Percentiles rank a stretch among this genome's conserved stretches.
These are phyloP conservation scores for Cetradonia linearis DNA, from an alignment of 495 filamentous ascomycete genomes.

Conservation along the genomic window DNA sequence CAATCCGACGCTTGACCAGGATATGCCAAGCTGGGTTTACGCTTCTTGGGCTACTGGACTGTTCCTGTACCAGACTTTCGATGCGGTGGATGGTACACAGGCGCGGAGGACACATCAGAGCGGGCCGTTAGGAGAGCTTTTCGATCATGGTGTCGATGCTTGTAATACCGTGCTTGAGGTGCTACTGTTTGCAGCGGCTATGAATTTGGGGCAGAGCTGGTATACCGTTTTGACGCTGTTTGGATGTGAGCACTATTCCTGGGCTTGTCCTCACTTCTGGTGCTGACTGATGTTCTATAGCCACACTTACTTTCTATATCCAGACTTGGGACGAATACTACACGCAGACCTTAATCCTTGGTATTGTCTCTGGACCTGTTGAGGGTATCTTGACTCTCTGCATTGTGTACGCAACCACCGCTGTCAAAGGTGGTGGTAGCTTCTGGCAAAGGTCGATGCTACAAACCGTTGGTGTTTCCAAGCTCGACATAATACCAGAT, in stretches of 20 bases:
- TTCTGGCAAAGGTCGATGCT: conserved; percentile 88
- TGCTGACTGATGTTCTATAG: conserved; percentile 29
- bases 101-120: conserved; percentile 86
- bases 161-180: conserved; percentile 92
- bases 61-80: conserved; percentile 96
- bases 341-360: conserved; percentile 87
- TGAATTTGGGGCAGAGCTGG: conserved; percentile 92
- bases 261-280: not conserved
- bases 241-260: conserved; percentile 47
- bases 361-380: conserved; percentile 86
- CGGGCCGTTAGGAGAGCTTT: conserved; percentile 88
- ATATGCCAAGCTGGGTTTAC: conserved; percentile 94
- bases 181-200: conserved; percentile 77
- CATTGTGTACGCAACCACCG: conserved; percentile 74
- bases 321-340: conserved; percentile 99
- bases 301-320: conserved; percentile 85
- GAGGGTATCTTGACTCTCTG: conserved; percentile 85
- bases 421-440: conserved; percentile 70
- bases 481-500: conserved; percentile 54
- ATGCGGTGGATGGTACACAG: conserved; percentile 91
- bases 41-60: conserved; percentile 78
- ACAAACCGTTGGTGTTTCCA: conserved; percentile 55
- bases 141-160: conserved; percentile 97
- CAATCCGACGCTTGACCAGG: conserved; percentile 83
- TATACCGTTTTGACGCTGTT: conserved; percentile 75